These are phyloP conservation scores for Arthrobotrys megalospora DNA, from an alignment of 2,329 filamentous ascomycete genomes.

Conservation along the genomic window DNA sequence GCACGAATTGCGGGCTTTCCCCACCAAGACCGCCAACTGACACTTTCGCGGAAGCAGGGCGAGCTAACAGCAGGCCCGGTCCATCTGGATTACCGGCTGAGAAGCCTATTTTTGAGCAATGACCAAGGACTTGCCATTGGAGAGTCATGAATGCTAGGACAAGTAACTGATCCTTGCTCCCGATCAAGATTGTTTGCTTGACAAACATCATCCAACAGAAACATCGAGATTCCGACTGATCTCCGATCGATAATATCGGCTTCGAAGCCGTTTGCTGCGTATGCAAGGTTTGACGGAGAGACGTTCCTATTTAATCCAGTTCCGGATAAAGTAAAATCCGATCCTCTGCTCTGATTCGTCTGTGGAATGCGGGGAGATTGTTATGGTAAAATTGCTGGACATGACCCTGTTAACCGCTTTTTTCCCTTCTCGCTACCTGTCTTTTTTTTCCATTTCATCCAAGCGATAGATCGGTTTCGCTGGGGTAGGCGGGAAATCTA, in stretches of 20 bases:
- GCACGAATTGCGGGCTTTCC: conserved; percentile 22
- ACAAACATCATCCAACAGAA: neutral
- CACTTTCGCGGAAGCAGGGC: conserved; percentile 41
- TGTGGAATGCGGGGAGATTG: conserved; percentile 40
- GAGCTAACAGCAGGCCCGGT: conserved; percentile 17
- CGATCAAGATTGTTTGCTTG: conserved; percentile 3
- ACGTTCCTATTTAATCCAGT: conserved; percentile 46
- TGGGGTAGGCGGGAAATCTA: conserved; percentile 30
- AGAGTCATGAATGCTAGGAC: conserved; percentile 4
- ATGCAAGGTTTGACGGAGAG: conserved; percentile 59
- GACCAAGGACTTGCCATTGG: neutral
- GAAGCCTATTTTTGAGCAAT: conserved; percentile 27
- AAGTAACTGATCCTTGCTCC: conserved; percentile 24
- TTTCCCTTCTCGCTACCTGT: conserved; percentile 35
- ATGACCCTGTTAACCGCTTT: conserved; percentile 16
- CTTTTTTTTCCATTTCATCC: conserved; percentile 43
- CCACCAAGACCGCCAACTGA: conserved; percentile 16
- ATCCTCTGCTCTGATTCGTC: conserved; percentile 35
- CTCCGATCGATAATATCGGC: conserved; percentile 4
- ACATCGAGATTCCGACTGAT: conserved; percentile 7
- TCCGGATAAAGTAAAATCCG: conserved; percentile 59
- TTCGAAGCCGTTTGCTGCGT: conserved; percentile 13
- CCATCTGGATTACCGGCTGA: conserved; percentile 16
- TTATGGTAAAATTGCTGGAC: conserved; percentile 11
- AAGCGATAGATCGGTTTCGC: conserved; percentile 39